phyloP scores from a whole-genome alignment of 1,284 basidiomycete species.

The Moesziomyces antarcticus region DNA sequence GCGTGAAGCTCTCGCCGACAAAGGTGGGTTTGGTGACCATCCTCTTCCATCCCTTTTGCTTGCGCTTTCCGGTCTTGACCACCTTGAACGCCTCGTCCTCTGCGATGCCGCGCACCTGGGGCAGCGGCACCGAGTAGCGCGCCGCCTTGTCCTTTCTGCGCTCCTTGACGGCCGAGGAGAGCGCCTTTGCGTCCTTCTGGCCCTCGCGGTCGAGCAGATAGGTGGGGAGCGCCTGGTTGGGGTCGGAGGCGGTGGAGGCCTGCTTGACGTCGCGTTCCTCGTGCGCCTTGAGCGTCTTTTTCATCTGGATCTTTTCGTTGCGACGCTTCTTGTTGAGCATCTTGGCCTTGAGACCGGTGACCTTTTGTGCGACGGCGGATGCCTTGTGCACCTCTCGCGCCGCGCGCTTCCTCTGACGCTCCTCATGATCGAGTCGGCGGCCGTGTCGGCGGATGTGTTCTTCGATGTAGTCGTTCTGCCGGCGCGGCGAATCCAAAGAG shows the following conservation, averaged over 20 bases:
- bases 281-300: slow-evolving; percentile 98
- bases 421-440: slow-evolving; percentile 66
- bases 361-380: slow-evolving; percentile 89
- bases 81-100: slow-evolving; percentile 99
- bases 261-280: slow-evolving; percentile 93
- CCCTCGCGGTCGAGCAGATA: slow-evolving; percentile 97
- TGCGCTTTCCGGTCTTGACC: slow-evolving; percentile 96
- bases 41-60: slow-evolving; percentile 97
- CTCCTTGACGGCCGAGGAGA: slow-evolving; percentile 98
- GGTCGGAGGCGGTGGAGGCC: slow-evolving; percentile 61
- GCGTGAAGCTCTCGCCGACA: slow-evolving; percentile 96
- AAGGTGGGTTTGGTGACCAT: slow-evolving; percentile 99
- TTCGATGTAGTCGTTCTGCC: slow-evolving; percentile 70
- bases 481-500: neutral
- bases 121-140: slow-evolving; percentile 94
- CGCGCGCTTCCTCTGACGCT: slow-evolving; percentile 80
- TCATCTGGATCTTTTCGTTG: slow-evolving; percentile 97
- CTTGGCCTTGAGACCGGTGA: slow-evolving; percentile 97
- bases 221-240: slow-evolving; percentile 70
- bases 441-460: slow-evolving; percentile 68
- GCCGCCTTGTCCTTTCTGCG: slow-evolving; percentile 99
- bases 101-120: slow-evolving; percentile 96
- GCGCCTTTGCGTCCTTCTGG: slow-evolving; percentile 95
- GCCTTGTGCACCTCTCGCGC: slow-evolving; percentile 89
- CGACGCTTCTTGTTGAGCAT: slow-evolving; percentile 94